Base-by-base conservation (phyloP, 345 rosid genomes). In the Odontarrhena argentea region DNA sequence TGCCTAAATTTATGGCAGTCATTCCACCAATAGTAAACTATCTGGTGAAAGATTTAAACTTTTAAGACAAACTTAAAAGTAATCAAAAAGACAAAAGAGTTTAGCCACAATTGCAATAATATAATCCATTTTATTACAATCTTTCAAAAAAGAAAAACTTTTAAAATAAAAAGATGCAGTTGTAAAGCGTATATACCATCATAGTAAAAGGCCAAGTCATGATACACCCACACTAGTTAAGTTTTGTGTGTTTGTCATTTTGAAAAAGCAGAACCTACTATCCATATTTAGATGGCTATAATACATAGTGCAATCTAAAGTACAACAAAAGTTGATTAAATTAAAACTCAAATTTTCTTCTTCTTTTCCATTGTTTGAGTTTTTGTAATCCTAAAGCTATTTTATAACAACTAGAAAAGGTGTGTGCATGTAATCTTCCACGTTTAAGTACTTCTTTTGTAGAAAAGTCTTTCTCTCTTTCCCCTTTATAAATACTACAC, bases 401-500 rank as follows among this genome's bases (percentile, higher is more conserved):
- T 40, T 28, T 36, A 37, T 40, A 10, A 73, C 25, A 72, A 55
- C 8, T 52, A 13, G 6, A 48, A 41, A 14, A 24, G 26, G 49
- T 52, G 46, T 51, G 32, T n/a, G 22, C 22, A 18, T 18, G 56
- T 74, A 60, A 18, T 67, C 62, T 45, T 73, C 67, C 68, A 73
- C 77, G 77, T 67, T 67, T 40, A 36, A 37, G 68, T 66, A 60
- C 68, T 50, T 44, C 15, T 55, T 55, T 59, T 9, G 72, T 36
- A 25, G 73, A 67, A 67, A 52, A 46, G 43, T 60, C n/a, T 36
- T 9, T 61, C 36, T 75, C 51, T 53, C 5, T 28, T 6, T 32
- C 9, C 36, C 66, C 79, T 77, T 62, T 84, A 81, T 71, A 81
- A 63, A 74, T 41, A 64, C 78, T 46, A 54, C 47, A 38, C 45